Evolutionary conservation across 345 rosid genomes (phyloP).

Genomic region (Laguncularia racemosa): DNA sequence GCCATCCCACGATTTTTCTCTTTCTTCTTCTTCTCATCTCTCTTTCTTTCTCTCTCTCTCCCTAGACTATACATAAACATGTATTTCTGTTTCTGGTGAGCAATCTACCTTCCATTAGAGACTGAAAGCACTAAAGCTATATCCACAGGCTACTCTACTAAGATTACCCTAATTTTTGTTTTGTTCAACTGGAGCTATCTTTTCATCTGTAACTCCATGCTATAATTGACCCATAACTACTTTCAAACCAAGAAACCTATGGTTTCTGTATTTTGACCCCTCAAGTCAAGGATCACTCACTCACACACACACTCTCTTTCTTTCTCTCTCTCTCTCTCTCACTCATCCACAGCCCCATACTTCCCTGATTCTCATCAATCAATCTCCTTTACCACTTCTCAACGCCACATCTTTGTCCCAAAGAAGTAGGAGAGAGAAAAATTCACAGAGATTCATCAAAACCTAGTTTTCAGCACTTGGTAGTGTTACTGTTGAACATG

Average conservation of each 20-base stretch:
- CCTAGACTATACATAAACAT: slow-evolving; percentile 28
- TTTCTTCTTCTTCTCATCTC: neutral
- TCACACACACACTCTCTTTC: slow-evolving; percentile 1
- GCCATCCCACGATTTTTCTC: too few relatives aligned
- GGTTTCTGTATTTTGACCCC: slow-evolving; percentile 1
- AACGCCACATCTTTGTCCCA: slow-evolving; percentile 7
- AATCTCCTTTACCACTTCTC: slow-evolving; percentile 1
- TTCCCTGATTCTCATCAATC: slow-evolving; percentile 5
- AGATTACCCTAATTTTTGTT: neutral
- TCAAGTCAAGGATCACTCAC: slow-evolving; percentile 1
- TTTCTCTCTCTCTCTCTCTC: slow-evolving; percentile 9
- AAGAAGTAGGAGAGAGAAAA: neutral
- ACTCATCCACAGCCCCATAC: slow-evolving; percentile 9
- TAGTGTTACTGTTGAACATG: slow-evolving; percentile 23
- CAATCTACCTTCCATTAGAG: slow-evolving; percentile 27
- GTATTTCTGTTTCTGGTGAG: slow-evolving; percentile 14
- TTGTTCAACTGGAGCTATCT: slow-evolving; percentile 1
- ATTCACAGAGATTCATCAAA: too few relatives aligned
- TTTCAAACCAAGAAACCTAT: slow-evolving; percentile 11
- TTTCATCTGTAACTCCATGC: neutral
- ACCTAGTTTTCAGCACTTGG: neutral
- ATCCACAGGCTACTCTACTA: slow-evolving; percentile 3
- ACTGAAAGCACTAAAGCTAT: slow-evolving; percentile 2
- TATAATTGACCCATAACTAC: slow-evolving; percentile 17
- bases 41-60: slow-evolving; percentile 1